Evolutionary conservation across 352 stramenopile genomes (phyloP), one percentile per base, ranked within the genome.

Genomic region (Phytophthora fragariae): DNA sequence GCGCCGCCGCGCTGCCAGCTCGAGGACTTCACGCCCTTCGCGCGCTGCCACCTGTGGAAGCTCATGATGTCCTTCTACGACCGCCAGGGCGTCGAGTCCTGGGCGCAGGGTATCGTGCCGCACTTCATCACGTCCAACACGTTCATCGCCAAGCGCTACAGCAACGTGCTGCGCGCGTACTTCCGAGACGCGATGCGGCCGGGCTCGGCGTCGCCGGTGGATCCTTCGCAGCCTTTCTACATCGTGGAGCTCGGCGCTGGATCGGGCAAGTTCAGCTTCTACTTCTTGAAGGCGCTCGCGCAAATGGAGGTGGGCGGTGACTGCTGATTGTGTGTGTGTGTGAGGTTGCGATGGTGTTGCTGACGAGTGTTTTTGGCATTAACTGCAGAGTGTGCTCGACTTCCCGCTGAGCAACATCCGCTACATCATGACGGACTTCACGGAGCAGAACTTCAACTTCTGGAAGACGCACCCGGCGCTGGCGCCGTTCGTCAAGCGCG

Each of bases 91-190:
- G 82, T 93, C 58, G 85, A 96, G 68, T 96, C 88, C 11, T 98
- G 94, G 94, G 86, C 88, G 11, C 83, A 98, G 62, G 95, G 94
- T 54, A 98, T 99, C 55, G 96, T 99, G 47, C 96, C 96, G 29
- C 95, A 98, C 82, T 99, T 99, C 68, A 98, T 98, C 75, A 98
- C 95, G 31, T 99, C 91, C 72, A 99, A 99, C 71, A 91, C 89
- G 10, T 98, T 98, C 79, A 98, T 99, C 64, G 95, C 91, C 44
- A 93, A 94, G 63, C 84, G 86, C 29, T 98, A 98, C 75, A 91
- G 86, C 58, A 86, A 88, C 50, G 76, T 94, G 27, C 65, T 96
- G 21, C 70, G 73, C 9, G 83, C 86, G 8, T 96, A 90, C 70
- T 82, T 94, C 53, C 79, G 85, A 61, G 89, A 95, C 65, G 84